Percentiles rank a stretch among this genome's conserved stretches.
Conservation (phyloP, 2,329 filamentous ascomycete genomes). For the Colletotrichum camelliae region DNA sequence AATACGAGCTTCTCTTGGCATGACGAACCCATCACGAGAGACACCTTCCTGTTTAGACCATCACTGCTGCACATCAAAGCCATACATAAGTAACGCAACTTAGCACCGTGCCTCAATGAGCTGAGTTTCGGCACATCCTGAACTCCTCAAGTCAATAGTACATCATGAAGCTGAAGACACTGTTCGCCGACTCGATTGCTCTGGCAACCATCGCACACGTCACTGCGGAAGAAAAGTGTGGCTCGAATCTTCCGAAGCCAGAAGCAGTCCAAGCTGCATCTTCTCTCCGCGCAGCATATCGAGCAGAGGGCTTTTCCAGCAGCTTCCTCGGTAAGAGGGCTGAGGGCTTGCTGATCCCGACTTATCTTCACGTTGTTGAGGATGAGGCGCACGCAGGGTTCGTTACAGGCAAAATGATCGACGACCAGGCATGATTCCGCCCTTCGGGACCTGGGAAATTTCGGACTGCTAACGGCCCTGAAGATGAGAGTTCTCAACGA, state of each 20-base stretch:
- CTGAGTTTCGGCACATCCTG: not conserved
- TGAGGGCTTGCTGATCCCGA: not conserved
- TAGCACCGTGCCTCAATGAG: not conserved
- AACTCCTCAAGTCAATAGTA: too few relatives aligned
- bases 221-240: not conserved
- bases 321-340: not conserved
- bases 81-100: not conserved
- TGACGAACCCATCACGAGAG: not conserved
- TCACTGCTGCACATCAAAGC: not conserved
- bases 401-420: slow-evolving; percentile 4
- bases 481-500: slow-evolving; percentile 15
- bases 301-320: not conserved
- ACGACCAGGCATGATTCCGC: not conserved
- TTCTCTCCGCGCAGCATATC: not conserved
- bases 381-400: not conserved
- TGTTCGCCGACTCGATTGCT: not conserved
- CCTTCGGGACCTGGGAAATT: too few relatives aligned
- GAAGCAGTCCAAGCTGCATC: not conserved
- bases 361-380: slow-evolving; percentile 12
- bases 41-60: slow-evolving; percentile 7
- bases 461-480: not conserved
- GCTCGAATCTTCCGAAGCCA: not conserved
- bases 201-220: not conserved
- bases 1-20: not conserved
- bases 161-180: not conserved